phyloP scores from a whole-genome alignment of 306 rosid genomes.

The Macrotyloma uniflorum region DNA sequence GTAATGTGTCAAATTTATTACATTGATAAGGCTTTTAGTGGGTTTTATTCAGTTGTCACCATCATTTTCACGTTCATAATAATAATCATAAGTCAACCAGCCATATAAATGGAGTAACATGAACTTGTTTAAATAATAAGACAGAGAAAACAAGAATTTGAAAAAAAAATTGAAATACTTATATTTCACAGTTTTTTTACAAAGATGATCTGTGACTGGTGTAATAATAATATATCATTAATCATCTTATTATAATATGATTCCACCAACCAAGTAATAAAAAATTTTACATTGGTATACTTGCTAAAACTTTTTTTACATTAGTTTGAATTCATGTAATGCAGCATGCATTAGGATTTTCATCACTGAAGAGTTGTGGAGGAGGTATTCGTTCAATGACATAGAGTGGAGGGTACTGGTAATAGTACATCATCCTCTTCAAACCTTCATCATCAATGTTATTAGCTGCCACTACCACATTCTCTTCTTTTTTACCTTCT shows the following conservation, averaged over 20 bases:
- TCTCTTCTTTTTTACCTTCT: constrained; percentile 44
- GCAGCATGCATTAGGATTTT: constrained; percentile 94
- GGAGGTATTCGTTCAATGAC: constrained; percentile 76
- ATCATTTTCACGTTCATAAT: constrained; percentile 34
- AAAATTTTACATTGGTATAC: background rate
- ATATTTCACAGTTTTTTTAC: constrained; percentile 39
- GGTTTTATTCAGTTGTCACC: too few relatives aligned
- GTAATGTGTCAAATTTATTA: too few relatives aligned
- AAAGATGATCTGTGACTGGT: background rate
- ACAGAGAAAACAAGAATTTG: background rate
- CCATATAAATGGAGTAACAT: background rate
- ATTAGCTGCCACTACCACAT: background rate
- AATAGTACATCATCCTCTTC: constrained; percentile 86
- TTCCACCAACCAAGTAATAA: constrained; percentile 46
- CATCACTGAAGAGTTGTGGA: constrained; percentile 95
- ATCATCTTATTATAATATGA: constrained; percentile 27
- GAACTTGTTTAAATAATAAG: background rate
- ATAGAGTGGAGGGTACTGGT: constrained; percentile 75
- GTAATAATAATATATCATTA: constrained; percentile 40
- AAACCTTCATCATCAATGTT: constrained; percentile 58
- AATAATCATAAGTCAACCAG: background rate
- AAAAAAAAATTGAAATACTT: background rate
- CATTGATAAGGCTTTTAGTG: too few relatives aligned
- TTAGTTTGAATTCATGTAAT: constrained; percentile 48
- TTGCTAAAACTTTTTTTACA: too few relatives aligned